A percentile compares a stretch with the other conserved stretches of the same genome.
Evolutionary conservation across 768 basidiomycete species (phyloP).

Genomic region (Tricholoma matsutake): DNA sequence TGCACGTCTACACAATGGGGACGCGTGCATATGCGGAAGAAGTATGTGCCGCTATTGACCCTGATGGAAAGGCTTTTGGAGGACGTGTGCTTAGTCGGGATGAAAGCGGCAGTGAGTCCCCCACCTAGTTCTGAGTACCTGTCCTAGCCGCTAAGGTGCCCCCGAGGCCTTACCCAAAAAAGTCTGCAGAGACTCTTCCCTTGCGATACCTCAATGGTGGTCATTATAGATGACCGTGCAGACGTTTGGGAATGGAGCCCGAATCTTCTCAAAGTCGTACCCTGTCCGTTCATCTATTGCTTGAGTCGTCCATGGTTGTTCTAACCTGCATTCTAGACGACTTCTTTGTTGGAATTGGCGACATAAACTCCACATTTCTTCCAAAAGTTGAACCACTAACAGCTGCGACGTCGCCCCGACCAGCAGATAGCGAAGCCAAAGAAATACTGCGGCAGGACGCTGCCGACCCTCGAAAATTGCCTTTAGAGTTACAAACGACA

Average conservation of each 20-base stretch:
- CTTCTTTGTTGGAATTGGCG: constrained; percentile 97
- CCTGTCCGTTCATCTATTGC: constrained; percentile 56
- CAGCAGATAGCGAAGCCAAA: constrained; percentile 13
- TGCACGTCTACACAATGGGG: constrained; percentile 99
- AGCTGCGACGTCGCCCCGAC: constrained; percentile 28
- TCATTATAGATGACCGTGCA: constrained; percentile 96
- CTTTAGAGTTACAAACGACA: background rate
- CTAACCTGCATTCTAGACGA: constrained; percentile 60
- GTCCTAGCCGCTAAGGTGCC: constrained; percentile 10
- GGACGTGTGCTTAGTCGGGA: constrained; percentile 88
- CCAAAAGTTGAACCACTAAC: constrained; percentile 69
- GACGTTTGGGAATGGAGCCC: constrained; percentile 99
- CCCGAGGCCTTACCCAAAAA: constrained; percentile 83
- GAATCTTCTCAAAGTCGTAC: constrained; percentile 94
- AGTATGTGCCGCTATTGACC: constrained; percentile 93
- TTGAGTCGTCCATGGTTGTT: background rate
- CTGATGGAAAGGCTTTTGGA: constrained; percentile 80
- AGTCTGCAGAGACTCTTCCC: constrained; percentile 91
- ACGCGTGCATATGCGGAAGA: constrained; percentile 95
- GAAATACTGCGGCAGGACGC: background rate
- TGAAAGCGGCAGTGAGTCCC: constrained; percentile 87
- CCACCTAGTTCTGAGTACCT: constrained; percentile 1
- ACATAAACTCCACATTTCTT: constrained; percentile 94
- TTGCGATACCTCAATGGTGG: constrained; percentile 97
- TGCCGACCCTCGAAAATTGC: background rate